A percentile compares a stretch with the other conserved stretches of the same genome.
These are phyloP conservation scores for Volvariella surrecta DNA, from an alignment of 1,284 basidiomycete genomes.

Conservation along the genomic window DNA sequence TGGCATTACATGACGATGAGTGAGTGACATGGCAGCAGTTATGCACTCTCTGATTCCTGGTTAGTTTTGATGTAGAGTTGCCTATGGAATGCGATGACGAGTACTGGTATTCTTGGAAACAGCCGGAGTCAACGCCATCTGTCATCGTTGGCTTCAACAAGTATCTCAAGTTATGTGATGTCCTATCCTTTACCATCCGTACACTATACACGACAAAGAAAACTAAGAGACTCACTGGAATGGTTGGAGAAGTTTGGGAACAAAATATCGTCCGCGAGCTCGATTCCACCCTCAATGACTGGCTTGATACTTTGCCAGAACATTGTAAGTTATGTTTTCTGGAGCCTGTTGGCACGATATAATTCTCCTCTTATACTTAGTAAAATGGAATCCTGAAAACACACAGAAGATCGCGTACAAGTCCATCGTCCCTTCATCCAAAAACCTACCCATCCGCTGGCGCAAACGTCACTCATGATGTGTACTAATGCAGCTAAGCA, in stretches of 20 bases:
- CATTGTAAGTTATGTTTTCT: constrained; percentile 30
- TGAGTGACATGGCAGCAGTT: constrained; percentile 21
- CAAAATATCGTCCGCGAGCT: constrained; percentile 48
- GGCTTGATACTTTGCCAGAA: constrained; percentile 53
- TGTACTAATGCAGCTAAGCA: constrained; percentile 63
- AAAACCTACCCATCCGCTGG: constrained; percentile 30
- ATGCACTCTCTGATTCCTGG: background rate
- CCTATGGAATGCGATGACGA: constrained; percentile 65
- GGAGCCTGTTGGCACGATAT: background rate
- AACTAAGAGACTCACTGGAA: constrained; percentile 39
- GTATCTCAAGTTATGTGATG: constrained; percentile 47
- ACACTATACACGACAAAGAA: constrained; percentile 42
- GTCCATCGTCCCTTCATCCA: constrained; percentile 29
- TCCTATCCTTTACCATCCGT: constrained; percentile 47
- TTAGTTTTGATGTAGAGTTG: constrained; percentile 57
- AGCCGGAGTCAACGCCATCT: constrained; percentile 41
- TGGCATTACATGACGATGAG: constrained; percentile 76
- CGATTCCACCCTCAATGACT: constrained; percentile 55
- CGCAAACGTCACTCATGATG: constrained; percentile 56
- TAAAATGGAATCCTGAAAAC: constrained; percentile 66
- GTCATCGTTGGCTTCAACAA: constrained; percentile 40
- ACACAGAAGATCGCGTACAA: constrained; percentile 50
- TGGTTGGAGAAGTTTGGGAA: constrained; percentile 43
- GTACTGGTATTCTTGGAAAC: constrained; percentile 48
- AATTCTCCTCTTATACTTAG: constrained; percentile 20